Base-by-base conservation (phyloP, 2,329 filamentous ascomycete species). In the Meredithiella fracta region DNA sequence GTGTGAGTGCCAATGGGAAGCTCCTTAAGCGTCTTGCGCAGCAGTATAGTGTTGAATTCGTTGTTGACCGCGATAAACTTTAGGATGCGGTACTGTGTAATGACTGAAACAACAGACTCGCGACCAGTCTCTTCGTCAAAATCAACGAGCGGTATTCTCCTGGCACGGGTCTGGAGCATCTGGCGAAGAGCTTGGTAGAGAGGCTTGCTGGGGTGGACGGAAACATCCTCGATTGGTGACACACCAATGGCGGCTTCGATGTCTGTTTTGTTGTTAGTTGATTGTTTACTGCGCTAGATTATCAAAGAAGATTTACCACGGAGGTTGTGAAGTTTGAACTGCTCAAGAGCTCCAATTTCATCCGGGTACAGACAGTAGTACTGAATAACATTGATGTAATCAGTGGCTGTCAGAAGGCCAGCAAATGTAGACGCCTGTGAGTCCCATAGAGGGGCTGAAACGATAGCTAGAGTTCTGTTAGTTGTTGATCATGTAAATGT, bases 361-460 rank as follows among this genome's bases (percentile, higher is more conserved):
- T 94, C 87, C 1, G 91, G 92, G 63, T 92, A 94, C 69, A 97
- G 90, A 75, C 89, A 96, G 73, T 98, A 97, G 70, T 98, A 98
- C 68, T 97, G 91, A 42, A 98, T 94, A 57, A 98, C 85, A 65
- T 98, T 98, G 71, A 98, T 94, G 68, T 92, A 98, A 70, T 98
- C 92, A 59, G 89, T 94, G 60, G 89, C 92, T 26, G 92, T 98
- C 61, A 98, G 76, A 51, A 98, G 79, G 40, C 92, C 92, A 42
- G 91, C 92, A 69, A 97, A 98, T 37, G 85, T 88, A 25, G 90
- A 94, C 3, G 83, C 86, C 61, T 86, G 84, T 25, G 91, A 96
- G 69, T 98, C 90, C 92, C 92, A 98, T 61, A 98, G 74, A 53
- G 92, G 92, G 54, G 92, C 92, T 29, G 92, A 98, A 56, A 98